These are phyloP conservation scores for Malus sieversii DNA, from an alignment of 306 rosid species.

Conservation along the genomic window DNA sequence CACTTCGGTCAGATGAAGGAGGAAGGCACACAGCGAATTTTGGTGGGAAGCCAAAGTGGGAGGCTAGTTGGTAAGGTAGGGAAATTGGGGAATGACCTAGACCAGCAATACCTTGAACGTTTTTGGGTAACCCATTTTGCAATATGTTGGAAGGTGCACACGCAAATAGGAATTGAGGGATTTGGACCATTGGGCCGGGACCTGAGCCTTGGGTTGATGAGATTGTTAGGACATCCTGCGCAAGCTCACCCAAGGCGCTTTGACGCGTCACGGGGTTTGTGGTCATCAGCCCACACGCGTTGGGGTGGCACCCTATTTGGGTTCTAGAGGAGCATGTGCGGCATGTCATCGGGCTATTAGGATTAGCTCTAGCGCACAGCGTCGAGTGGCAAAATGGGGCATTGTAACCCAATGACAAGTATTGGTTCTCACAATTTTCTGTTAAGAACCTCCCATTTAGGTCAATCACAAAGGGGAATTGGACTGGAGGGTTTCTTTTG, in stretches of 20 bases:
- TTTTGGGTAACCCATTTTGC: slow-evolving; percentile 33
- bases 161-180: slow-evolving; percentile 46
- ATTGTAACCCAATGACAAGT: slow-evolving; percentile 28
- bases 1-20: not conserved
- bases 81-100: slow-evolving; percentile 40
- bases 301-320: slow-evolving; percentile 42
- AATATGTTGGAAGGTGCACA: slow-evolving; percentile 42
- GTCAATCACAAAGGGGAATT: slow-evolving; percentile 34
- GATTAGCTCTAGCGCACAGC: slow-evolving; percentile 36
- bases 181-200: slow-evolving; percentile 11
- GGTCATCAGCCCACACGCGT: slow-evolving; percentile 34
- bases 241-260: slow-evolving; percentile 33
- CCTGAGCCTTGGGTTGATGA: slow-evolving; percentile 12
- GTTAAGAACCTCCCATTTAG: slow-evolving; percentile 35
- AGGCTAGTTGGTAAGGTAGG: slow-evolving; percentile 33
- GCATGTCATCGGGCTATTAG: slow-evolving; percentile 28
- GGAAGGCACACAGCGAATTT: slow-evolving; percentile 45
- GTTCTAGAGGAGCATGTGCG: slow-evolving; percentile 12
- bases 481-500: slow-evolving; percentile 31
- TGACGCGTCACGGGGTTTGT: slow-evolving; percentile 40
- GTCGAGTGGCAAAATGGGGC: slow-evolving; percentile 53
- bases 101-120: slow-evolving; percentile 34
- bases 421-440: slow-evolving; percentile 35
- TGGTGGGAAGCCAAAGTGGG: slow-evolving; percentile 37
- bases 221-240: slow-evolving; percentile 36